Conservation (phyloP, 331 rosid species). For the Stylosanthes scabra region DNA sequence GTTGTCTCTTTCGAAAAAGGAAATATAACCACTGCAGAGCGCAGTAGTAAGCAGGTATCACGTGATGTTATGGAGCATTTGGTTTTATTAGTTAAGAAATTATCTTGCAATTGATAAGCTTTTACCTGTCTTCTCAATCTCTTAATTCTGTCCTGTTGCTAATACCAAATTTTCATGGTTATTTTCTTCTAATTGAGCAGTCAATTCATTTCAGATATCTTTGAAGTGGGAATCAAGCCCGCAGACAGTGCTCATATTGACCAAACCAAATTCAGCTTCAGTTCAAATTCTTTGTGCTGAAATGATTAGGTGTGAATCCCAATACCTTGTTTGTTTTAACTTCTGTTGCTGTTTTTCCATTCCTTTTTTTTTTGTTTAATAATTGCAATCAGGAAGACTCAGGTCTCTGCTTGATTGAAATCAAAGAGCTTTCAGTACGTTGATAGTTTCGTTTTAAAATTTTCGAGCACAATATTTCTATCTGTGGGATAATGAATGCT, state of each 20-base stretch:
- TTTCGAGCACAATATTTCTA: neutral
- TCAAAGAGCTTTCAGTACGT: neutral
- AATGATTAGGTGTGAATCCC: slow-evolving; percentile 73
- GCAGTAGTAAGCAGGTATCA: slow-evolving; percentile 92
- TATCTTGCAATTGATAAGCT: slow-evolving; percentile 2
- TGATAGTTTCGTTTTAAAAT: neutral
- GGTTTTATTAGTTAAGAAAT: slow-evolving; percentile 33
- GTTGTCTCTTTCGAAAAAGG: slow-evolving; percentile 92
- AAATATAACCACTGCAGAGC: slow-evolving; percentile 92
- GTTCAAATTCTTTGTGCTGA: slow-evolving; percentile 82
- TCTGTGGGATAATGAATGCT: neutral
- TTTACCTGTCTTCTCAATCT: too few species aligned
- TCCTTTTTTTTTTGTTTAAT: slow-evolving; percentile 1
- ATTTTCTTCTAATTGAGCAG: slow-evolving; percentile 43
- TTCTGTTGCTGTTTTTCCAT: slow-evolving; percentile 24
- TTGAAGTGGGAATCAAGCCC: slow-evolving; percentile 96
- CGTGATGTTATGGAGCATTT: slow-evolving; percentile 34
- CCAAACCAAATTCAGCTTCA: slow-evolving; percentile 83
- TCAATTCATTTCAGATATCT: slow-evolving; percentile 75
- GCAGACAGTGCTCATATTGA: slow-evolving; percentile 87
- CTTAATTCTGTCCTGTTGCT: neutral
- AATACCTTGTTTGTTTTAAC: slow-evolving; percentile 21
- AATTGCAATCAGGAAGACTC: slow-evolving; percentile 24
- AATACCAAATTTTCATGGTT: slow-evolving; percentile 19
- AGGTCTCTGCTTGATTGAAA: slow-evolving; percentile 10